Evolutionary conservation across 768 basidiomycete species (phyloP).

Genomic region (Boletus patriciae): DNA sequence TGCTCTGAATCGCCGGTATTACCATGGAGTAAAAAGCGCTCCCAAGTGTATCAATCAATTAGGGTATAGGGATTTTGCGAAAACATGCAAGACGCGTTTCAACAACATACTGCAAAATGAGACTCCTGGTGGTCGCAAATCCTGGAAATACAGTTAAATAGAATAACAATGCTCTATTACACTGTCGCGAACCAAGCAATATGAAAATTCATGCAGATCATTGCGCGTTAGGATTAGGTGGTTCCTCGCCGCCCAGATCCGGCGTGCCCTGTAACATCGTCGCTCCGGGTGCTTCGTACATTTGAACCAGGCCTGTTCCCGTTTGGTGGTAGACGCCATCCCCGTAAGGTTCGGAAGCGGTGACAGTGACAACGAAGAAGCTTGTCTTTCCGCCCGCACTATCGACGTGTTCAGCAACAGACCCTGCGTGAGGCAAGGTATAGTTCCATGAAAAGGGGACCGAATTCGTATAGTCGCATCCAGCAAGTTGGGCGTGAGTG

Average conservation of each 20-base stretch:
- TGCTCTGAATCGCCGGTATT: too few relatives aligned
- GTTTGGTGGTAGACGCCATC: neutral
- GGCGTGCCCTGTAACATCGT: neutral
- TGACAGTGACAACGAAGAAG: neutral
- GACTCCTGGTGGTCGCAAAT: neutral
- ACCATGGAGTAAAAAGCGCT: too few relatives aligned
- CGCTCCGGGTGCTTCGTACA: slow-evolving; percentile 2
- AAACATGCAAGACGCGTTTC: too few relatives aligned
- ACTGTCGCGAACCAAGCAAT: neutral
- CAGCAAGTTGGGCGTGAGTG: slow-evolving; percentile 7
- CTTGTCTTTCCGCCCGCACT: slow-evolving; percentile 10
- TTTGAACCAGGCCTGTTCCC: slow-evolving; percentile 3
- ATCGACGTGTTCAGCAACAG: slow-evolving; percentile 1
- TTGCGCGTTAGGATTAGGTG: neutral
- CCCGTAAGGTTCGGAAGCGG: neutral
- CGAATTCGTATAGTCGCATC: neutral
- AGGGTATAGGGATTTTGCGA: too few relatives aligned
- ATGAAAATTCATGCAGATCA: neutral
- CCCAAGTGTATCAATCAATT: too few relatives aligned
- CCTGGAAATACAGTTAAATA: neutral
- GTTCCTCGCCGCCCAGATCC: neutral
- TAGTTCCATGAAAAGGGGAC: slow-evolving; percentile 11
- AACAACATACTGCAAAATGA: too few relatives aligned
- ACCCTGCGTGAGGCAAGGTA: neutral
- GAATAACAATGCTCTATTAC: neutral